phyloP scores from a whole-genome alignment of 192 early-diverging fungal genomes.

The Haplosporangium gracile region DNA sequence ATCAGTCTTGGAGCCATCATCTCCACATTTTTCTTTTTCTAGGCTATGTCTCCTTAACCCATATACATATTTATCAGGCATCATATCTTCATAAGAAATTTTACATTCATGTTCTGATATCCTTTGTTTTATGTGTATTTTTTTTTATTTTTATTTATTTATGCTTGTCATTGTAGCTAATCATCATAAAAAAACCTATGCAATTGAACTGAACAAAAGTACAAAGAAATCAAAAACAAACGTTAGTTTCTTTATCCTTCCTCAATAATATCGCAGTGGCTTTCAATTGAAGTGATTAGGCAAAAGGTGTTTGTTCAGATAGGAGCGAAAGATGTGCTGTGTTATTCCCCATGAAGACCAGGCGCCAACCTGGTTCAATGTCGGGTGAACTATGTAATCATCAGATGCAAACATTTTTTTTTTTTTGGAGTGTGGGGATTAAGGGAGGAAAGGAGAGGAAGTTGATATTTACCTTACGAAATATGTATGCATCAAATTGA shows the following conservation, averaged over 20 bases:
- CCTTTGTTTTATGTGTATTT: not conserved
- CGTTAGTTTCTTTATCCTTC: not conserved
- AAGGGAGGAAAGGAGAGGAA: not conserved
- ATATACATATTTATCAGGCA: not conserved
- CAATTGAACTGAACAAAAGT: not conserved
- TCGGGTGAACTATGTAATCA: constrained; percentile 91
- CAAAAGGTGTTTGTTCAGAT: constrained; percentile 70
- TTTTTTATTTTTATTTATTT: not conserved
- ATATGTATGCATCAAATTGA: not conserved
- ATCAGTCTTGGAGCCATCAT: not conserved
- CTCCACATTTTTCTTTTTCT: not conserved
- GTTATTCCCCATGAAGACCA: constrained; percentile 65
- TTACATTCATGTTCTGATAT: not conserved
- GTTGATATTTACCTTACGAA: not conserved
- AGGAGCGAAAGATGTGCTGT: constrained; percentile 88
- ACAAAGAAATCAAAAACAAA: not conserved
- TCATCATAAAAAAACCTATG: not conserved
- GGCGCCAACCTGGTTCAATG: constrained; percentile 65
- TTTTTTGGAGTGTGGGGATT: not conserved
- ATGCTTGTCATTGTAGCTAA: no score
- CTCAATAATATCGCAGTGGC: not conserved
- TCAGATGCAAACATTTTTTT: constrained; percentile 54
- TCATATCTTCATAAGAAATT: not conserved
- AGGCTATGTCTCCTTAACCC: not conserved
- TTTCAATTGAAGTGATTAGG: not conserved